Evolutionary conservation across 2,329 filamentous ascomycete genomes (phyloP), one percentile per base, ranked within the genome.

Genomic region (Trichoderma gracile): DNA sequence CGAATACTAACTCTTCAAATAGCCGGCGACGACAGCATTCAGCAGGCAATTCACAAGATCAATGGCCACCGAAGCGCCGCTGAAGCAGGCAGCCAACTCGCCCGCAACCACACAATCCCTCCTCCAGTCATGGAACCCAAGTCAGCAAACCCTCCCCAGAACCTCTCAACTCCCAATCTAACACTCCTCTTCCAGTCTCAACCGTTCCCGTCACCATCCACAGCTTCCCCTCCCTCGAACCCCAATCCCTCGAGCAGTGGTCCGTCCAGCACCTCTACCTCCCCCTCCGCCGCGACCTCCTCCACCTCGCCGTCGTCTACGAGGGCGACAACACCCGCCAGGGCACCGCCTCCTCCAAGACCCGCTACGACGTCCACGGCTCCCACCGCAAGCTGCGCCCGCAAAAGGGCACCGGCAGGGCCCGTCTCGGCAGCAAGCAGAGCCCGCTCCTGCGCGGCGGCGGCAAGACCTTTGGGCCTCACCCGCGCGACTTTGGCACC

Each of bases 271-370:
- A 97, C 77, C 89, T 99, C 50, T 82, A 91, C 74, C 86, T 98
- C 40, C 95, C 95, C 3, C 84, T 97, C 53, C 90, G 95, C 66
- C 89, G 90, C 75, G 95, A 99, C 77, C 87, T 99, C 69, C 88
- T 99, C 61, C 94, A 99, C 80, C 87, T 92, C 68, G 95, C 95
- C 65, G 87, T 99, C 65, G 80, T 97, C 71, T 98, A 90, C 82
- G 95, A 99, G 80, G 95, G 91, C 70, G 94, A 98, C 80, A 86
- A 83, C 73, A 90, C 92, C 63, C 89, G 95, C 33, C 89, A 93
- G 76, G 95, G 95, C 68, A 96, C 92, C 2, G 95, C 93, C 52
- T 89, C 82, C 70, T 87, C 86, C 67, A 96, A 96, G 81, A 95
- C 86, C 72, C 87, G 94, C 66, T 87, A 79, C 73, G 92, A 98